Percentiles rank a stretch among this genome's conserved stretches.
phyloP scores from a whole-genome alignment of 148 eudicot species.

The Pharnaceum exiguum region DNA sequence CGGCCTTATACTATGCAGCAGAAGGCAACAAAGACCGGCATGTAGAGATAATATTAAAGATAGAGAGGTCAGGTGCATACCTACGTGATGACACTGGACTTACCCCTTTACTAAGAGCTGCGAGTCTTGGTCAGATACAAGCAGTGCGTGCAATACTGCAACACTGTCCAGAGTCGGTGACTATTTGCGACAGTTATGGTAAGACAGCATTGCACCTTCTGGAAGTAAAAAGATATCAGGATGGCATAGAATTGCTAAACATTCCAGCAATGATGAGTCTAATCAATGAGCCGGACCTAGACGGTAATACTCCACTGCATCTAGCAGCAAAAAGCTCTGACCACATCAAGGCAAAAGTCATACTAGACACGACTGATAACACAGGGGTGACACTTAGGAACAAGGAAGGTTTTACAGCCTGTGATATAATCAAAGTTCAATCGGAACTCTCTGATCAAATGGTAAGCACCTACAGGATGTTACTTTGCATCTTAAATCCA shows the following conservation, averaged over 20 bases:
- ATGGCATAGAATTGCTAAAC: conserved; percentile 23
- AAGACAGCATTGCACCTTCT: conserved; percentile 31
- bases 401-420: conserved; percentile 30
- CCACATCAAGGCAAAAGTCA: conserved; percentile 25
- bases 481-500: background rate
- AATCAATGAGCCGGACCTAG: conserved; percentile 28
- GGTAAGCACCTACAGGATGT: conserved; percentile 24
- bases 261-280: conserved; percentile 20
- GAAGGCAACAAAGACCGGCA: conserved; percentile 27
- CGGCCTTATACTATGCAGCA: conserved; percentile 43
- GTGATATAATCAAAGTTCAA: conserved; percentile 34
- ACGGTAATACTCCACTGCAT: conserved; percentile 44
- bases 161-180: conserved; percentile 31
- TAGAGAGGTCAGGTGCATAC: conserved; percentile 32
- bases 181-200: conserved; percentile 22
- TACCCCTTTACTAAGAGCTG: conserved; percentile 36
- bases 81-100: conserved; percentile 33
- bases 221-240: conserved; percentile 19
- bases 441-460: conserved; percentile 29
- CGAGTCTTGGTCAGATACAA: conserved; percentile 25
- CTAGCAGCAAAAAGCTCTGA: conserved; percentile 26
- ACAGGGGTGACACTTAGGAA: conserved; percentile 18
- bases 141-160: conserved; percentile 33
- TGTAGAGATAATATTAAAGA: conserved; percentile 24
- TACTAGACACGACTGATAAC: conserved; percentile 23